A percentile compares a stretch with the other conserved stretches of the same genome.
phyloP scores from a whole-genome alignment of 2,329 filamentous ascomycete species.

The Trichoderma polysporum region DNA sequence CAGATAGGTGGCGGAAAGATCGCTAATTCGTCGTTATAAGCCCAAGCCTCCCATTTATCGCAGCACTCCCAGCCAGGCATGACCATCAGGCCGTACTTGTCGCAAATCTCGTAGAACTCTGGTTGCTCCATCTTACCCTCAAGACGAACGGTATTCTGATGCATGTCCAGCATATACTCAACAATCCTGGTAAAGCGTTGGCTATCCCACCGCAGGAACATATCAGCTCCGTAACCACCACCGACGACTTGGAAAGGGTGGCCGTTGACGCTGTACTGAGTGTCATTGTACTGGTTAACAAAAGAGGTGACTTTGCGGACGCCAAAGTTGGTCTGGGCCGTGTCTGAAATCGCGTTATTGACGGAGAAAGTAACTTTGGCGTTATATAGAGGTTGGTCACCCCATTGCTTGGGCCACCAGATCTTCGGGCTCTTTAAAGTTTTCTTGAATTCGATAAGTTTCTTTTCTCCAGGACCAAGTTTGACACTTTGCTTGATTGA shows the following conservation, averaged over 20 bases:
- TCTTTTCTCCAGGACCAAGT: constrained; percentile 39
- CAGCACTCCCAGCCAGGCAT: constrained; percentile 66
- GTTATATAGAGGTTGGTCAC: constrained; percentile 53
- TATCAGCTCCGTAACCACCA: constrained; percentile 59
- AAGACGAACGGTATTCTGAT: constrained; percentile 61
- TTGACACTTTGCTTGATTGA: constrained; percentile 36
- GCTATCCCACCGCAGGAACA: constrained; percentile 59
- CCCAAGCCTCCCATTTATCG: constrained; percentile 67
- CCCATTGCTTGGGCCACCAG: constrained; percentile 65
- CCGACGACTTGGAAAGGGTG: constrained; percentile 60
- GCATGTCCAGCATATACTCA: constrained; percentile 57
- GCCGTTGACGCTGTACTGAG: constrained; percentile 55
- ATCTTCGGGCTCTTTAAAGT: constrained; percentile 46
- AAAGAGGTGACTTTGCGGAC: constrained; percentile 45
- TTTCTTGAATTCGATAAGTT: constrained; percentile 37
- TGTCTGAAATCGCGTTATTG: constrained; percentile 33
- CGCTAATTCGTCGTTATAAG: constrained; percentile 54
- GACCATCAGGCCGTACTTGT: constrained; percentile 60
- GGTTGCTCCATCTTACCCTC: constrained; percentile 66
- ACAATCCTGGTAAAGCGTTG: constrained; percentile 50
- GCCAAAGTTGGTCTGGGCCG: constrained; percentile 30
- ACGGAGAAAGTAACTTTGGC: constrained; percentile 33
- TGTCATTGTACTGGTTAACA: constrained; percentile 55
- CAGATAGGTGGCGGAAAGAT: constrained; percentile 42
- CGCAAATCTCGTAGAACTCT: constrained; percentile 58